Evolutionary conservation across 495 filamentous ascomycete genomes (phyloP), one percentile per base, ranked within the genome.

Genomic region (Penicillium alfredii): DNA sequence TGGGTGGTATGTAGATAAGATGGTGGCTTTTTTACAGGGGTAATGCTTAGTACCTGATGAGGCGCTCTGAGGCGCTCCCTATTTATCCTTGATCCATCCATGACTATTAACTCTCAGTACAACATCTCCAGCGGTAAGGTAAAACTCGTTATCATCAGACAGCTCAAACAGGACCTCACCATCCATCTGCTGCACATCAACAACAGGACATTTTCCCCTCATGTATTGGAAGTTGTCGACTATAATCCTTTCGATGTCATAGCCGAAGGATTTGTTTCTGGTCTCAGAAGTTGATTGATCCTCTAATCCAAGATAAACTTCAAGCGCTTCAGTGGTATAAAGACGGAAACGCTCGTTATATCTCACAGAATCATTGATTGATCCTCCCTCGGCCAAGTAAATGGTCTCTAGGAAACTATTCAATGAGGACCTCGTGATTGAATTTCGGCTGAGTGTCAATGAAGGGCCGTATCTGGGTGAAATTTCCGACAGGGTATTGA

Each of bases 261-360:
- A 23, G 5, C 6, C 5, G 21, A 23, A 9, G 5, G 21, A 23
- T 6, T 23, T 23, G 5, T 9, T 9, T 9, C 5, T 23, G 5
- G 21, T 6, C 9, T 23, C 21, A 9, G 21, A 9, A 23, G 21
- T 23, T 23, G 21, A 23, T 17, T 14, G 4, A 15, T 3, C 9
- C 14, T 37, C 8, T 12, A 37, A 6, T 7, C 25, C 34, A 15
- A 37, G 23, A 19, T 37, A 24, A 10, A 37, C 23, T 37, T 37
- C 34, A 37, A 29, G 22, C 2, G 24, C 11, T 27, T 20, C 34
- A 11, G 34, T 14, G 34, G 17, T 29, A 29, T 11, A 17, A 29
- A 29, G 25, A 29, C n/a, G 34, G 10, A 27, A 29, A 37, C 9
- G 34, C 25, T 22, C 25, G 23, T 22, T 29, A 15, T 4, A 25